Conservation (phyloP, 1,284 basidiomycete genomes). For the Agaricales sp. region DNA sequence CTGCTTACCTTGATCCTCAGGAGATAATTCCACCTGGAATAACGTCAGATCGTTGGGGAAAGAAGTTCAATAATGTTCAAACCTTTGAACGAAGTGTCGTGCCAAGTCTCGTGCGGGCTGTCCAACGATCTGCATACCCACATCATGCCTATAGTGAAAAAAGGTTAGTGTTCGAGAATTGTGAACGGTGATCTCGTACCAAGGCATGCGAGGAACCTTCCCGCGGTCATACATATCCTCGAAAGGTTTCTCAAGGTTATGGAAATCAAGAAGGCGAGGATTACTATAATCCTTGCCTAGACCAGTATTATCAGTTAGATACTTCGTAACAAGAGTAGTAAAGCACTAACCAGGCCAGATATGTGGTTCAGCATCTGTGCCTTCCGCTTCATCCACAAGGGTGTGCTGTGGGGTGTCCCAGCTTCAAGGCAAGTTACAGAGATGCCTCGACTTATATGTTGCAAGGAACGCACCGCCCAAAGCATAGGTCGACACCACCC, state of each 20-base stretch:
- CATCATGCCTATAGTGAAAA: constrained; percentile 71
- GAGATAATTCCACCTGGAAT: constrained; percentile 77
- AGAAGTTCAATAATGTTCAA: constrained; percentile 15
- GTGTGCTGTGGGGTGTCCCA: constrained; percentile 97
- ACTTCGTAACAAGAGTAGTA: constrained; percentile 2
- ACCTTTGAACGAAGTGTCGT: constrained; percentile 92
- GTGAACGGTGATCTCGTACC: constrained; percentile 41
- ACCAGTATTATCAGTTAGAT: constrained; percentile 5
- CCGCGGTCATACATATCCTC: constrained; percentile 92
- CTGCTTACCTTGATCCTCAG: constrained; percentile 80
- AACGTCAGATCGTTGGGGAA: constrained; percentile 12
- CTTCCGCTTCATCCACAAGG: constrained; percentile 71
- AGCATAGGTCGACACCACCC: constrained; percentile 94
- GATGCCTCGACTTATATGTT: constrained; percentile 3
- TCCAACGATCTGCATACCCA: constrained; percentile 90
- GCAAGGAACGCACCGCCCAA: constrained; percentile 49
- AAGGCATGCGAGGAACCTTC: constrained; percentile 93
- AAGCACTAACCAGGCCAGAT: constrained; percentile 77
- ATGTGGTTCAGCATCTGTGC: constrained; percentile 42
- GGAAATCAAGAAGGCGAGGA: constrained; percentile 83
- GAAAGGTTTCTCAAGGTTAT: constrained; percentile 80
- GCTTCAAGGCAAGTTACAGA: constrained; percentile 37
- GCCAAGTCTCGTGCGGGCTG: constrained; percentile 94
- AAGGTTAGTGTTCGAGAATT: constrained; percentile 4
- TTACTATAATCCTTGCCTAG: constrained; percentile 93